These are phyloP conservation scores for Syzygium aromaticum DNA, from an alignment of 345 rosid genomes.

Conservation along the genomic window DNA sequence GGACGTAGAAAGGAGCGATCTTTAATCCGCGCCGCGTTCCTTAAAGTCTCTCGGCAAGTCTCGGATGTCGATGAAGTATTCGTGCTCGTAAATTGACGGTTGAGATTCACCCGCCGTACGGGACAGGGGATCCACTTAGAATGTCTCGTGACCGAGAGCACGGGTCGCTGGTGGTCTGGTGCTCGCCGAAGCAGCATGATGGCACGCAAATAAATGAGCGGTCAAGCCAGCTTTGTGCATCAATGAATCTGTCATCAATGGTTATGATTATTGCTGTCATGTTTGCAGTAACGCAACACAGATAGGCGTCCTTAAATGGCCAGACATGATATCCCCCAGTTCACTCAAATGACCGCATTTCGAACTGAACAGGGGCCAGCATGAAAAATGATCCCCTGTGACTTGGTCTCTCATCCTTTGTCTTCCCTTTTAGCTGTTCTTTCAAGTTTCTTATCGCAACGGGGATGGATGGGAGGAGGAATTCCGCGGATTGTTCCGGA, in stretches of 20 bases:
- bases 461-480: neutral
- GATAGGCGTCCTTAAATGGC: neutral
- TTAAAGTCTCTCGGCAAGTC: neutral
- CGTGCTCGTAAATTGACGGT: neutral
- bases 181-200: neutral
- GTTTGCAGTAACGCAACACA: neutral
- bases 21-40: too few species aligned
- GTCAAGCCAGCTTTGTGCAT: neutral
- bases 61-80: neutral
- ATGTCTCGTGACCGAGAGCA: neutral
- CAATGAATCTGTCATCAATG: neutral
- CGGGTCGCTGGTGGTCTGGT: neutral
- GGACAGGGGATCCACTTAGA: neutral
- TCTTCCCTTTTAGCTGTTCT: neutral
- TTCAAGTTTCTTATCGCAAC: neutral
- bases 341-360: neutral
- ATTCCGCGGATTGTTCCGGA: neutral
- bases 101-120: neutral
- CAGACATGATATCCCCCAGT: neutral
- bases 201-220: neutral
- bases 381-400: neutral
- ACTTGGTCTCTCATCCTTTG: neutral
- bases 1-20: neutral
- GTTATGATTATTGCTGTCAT: neutral
- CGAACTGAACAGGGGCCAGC: neutral